Conservation (phyloP, 2,329 filamentous ascomycete species). For the Metarhizium sp. region DNA sequence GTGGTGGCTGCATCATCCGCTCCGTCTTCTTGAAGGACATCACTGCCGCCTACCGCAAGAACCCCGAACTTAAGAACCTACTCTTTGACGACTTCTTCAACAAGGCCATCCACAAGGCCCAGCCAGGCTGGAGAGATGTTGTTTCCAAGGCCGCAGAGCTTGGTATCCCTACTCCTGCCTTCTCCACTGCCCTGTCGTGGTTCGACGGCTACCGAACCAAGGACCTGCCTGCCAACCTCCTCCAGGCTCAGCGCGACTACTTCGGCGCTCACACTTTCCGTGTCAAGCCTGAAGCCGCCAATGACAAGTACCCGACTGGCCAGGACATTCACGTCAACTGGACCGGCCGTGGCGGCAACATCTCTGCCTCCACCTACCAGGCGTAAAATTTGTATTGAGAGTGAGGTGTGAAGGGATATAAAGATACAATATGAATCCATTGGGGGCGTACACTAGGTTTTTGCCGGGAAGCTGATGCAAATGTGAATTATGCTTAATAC, state of each 20-base stretch:
- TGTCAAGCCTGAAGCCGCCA: slow-evolving; percentile 73
- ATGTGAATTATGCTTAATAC: neutral
- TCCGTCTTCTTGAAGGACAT: slow-evolving; percentile 99
- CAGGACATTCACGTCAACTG: slow-evolving; percentile 98
- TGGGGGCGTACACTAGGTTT: neutral
- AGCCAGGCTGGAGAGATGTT: slow-evolving; percentile 85
- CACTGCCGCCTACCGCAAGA: slow-evolving; percentile 87
- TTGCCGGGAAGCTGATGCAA: neutral
- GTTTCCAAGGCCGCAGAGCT: slow-evolving; percentile 86
- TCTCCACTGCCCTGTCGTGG: slow-evolving; percentile 95
- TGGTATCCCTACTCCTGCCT: slow-evolving; percentile 92
- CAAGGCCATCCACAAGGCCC: slow-evolving; percentile 94
- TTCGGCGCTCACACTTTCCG: slow-evolving; percentile 91
- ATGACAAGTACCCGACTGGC: slow-evolving; percentile 70
- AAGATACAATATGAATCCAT: neutral
- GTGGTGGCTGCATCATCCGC: slow-evolving; percentile 98
- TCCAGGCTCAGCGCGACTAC: slow-evolving; percentile 99
- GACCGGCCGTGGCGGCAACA: slow-evolving; percentile 95
- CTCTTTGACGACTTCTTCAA: slow-evolving; percentile 99
- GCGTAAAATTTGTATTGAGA: slow-evolving; percentile 52
- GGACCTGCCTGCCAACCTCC: slow-evolving; percentile 93
- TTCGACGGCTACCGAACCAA: slow-evolving; percentile 98
- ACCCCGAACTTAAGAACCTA: slow-evolving; percentile 94
- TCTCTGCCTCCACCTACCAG: slow-evolving; percentile 95
- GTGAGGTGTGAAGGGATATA: neutral